A percentile compares a stretch with the other conserved stretches of the same genome.
phyloP scores from a whole-genome alignment of 2,329 filamentous ascomycete genomes.

The Diaporthe helianthi region DNA sequence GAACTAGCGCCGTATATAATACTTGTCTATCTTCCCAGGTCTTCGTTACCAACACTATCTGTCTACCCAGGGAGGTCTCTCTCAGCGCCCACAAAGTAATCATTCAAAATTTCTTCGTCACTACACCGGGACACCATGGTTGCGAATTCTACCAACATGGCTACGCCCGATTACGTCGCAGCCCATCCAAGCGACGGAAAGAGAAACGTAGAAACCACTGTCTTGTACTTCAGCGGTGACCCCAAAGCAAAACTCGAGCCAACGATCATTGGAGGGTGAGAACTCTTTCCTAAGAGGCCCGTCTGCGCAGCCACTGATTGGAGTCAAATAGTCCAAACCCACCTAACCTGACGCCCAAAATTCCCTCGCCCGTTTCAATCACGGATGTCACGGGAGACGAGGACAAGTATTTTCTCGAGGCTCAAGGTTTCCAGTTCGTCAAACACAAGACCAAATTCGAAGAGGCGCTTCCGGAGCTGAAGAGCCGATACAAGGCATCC shows the following conservation, averaged over 20 bases:
- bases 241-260: slow-evolving; percentile 3
- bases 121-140: neutral
- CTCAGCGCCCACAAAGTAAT: neutral
- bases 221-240: slow-evolving; percentile 8
- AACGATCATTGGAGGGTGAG: slow-evolving; percentile 3
- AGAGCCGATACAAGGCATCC: slow-evolving; percentile 18
- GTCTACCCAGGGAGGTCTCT: neutral
- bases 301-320: neutral
- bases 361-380: neutral
- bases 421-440: slow-evolving; percentile 18
- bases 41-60: too few relatives aligned
- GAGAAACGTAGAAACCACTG: neutral
- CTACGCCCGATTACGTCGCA: neutral
- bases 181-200: neutral
- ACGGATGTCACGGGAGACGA: slow-evolving; percentile 24
- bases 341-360: slow-evolving; percentile 18
- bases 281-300: neutral
- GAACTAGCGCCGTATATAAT: neutral
- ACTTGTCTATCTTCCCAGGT: neutral
- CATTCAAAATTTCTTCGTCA: neutral
- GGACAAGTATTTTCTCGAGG: slow-evolving; percentile 11
- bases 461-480: slow-evolving; percentile 2
- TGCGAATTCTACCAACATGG: neutral
- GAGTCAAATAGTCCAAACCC: neutral
- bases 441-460: slow-evolving; percentile 15